Base-by-base conservation (phyloP, 2,329 filamentous ascomycete species). In the Stemphylium vesicarium region DNA sequence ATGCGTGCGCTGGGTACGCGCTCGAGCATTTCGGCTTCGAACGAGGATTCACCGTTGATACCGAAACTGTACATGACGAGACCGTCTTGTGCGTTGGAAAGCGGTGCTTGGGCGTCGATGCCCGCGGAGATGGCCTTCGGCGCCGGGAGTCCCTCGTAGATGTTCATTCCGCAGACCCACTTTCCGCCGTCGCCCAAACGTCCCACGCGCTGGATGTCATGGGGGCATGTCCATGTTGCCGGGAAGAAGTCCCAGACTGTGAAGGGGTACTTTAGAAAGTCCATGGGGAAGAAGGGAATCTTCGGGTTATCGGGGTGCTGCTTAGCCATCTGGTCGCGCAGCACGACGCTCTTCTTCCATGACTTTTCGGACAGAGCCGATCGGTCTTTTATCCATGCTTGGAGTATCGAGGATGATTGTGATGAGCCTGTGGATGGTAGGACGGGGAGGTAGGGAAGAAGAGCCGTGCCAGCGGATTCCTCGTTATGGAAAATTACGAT, bases 191-290 rank as follows among this genome's bases (percentile, higher is more conserved):
- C 70, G 4, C 70, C 70, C 6, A 73, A 60, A 8, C 69, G 58
- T 3, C 70, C 70, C 0, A 73, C 64, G 31, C 70, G 66, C 50
- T 73, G 70, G 31, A 73, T 59, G 51, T 73, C 70, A 35, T 71
- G 70, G 10, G 70, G 70, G 35, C 70, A 73, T 36, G 68, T 71
- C 65, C 66, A 73, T 4, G 68, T 69, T 7, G 70, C 59, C 1
- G 70, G 69, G 38, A 71, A 73, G 57, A 70, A 73, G 50, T 73
- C 70, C 70, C 70, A 73, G 35, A 73, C 59, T 0, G 69, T 72
- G 59, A 60, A 72, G 0, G 69, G 68, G 50, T 70, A 71, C 40
- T 66, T 70, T 18, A 70, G 35, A 40, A 72, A 72, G 49, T 68
- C 67, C 7, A 53, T 63, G 1, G 69, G 69, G 42, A 71, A 72